phyloP scores from a whole-genome alignment of 352 stramenopile species.

The Pythium dissotocum region DNA sequence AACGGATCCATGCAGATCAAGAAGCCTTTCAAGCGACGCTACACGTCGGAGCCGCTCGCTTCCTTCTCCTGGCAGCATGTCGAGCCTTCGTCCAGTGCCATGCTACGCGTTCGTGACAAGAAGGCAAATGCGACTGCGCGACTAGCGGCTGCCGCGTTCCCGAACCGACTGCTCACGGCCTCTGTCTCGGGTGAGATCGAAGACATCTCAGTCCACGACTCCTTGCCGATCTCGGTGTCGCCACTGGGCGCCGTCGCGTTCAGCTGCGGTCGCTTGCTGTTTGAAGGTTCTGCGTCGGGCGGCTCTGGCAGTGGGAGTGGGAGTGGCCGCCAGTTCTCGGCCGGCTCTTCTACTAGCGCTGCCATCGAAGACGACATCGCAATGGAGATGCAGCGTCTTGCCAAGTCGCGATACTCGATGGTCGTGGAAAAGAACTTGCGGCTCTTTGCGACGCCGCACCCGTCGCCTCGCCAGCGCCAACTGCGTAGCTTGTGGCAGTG shows the following conservation, averaged over 20 bases:
- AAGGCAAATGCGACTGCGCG: constrained; percentile 17
- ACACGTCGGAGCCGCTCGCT: constrained; percentile 71
- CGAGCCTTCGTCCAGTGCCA: constrained; percentile 8
- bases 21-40: constrained; percentile 76
- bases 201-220: constrained; percentile 87
- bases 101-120: constrained; percentile 4
- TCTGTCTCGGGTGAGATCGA: constrained; percentile 77
- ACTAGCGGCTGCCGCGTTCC: constrained; percentile 57
- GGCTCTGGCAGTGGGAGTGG: neutral
- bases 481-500: constrained; percentile 76
- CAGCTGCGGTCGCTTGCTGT: constrained; percentile 70
- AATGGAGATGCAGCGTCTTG: constrained; percentile 70
- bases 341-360: neutral
- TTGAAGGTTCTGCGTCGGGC: constrained; percentile 38
- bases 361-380: constrained; percentile 66
- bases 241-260: constrained; percentile 71
- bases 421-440: constrained; percentile 76
- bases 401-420: constrained; percentile 77
- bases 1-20: constrained; percentile 44
- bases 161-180: constrained; percentile 77
- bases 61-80: constrained; percentile 86
- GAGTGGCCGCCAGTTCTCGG: neutral
- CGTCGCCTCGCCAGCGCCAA: constrained; percentile 43
- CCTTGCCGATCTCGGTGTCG: constrained; percentile 81
- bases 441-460: constrained; percentile 44